Conservation (phyloP, 768 basidiomycete genomes). For the Clitopilus passeckerianus region DNA sequence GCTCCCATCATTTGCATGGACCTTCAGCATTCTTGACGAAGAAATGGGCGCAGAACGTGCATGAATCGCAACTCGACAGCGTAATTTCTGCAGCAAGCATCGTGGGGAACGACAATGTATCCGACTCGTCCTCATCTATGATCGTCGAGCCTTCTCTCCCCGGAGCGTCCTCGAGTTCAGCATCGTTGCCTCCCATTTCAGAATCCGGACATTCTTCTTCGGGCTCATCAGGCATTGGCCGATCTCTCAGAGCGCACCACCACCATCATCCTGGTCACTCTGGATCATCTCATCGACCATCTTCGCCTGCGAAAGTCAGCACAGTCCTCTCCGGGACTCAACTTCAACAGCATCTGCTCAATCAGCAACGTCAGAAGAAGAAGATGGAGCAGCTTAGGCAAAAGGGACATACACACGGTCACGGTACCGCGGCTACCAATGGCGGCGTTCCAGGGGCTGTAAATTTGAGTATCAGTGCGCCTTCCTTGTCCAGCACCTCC, state of each 20-base stretch:
- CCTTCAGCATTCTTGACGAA: conserved; percentile 26
- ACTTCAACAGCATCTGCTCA: not conserved
- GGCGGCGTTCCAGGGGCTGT: not conserved
- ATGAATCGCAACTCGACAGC: conserved; percentile 19
- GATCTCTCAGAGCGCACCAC: not conserved
- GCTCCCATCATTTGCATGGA: not conserved
- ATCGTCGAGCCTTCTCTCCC: not conserved
- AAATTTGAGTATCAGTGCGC: not conserved
- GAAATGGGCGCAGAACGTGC: conserved; percentile 42
- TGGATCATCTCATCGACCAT: not conserved
- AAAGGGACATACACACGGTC: not conserved
- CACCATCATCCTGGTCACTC: not conserved
- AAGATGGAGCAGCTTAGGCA: not conserved
- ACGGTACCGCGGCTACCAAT: not conserved
- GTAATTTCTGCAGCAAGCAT: not conserved
- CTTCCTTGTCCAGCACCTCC: conserved; percentile 1
- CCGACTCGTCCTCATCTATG: not conserved
- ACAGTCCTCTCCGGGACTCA: not conserved
- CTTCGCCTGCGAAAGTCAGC: not conserved
- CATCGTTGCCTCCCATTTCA: conserved; percentile 2
- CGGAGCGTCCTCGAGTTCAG: conserved; percentile 8
- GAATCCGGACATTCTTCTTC: not conserved
- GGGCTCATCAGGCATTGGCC: not conserved
- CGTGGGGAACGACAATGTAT: not conserved
- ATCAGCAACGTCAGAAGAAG: not conserved